Percentiles rank a stretch among this genome's conserved stretches.
phyloP scores from a whole-genome alignment of 441 rosid species.

The Pelargonium cotyledonis region DNA sequence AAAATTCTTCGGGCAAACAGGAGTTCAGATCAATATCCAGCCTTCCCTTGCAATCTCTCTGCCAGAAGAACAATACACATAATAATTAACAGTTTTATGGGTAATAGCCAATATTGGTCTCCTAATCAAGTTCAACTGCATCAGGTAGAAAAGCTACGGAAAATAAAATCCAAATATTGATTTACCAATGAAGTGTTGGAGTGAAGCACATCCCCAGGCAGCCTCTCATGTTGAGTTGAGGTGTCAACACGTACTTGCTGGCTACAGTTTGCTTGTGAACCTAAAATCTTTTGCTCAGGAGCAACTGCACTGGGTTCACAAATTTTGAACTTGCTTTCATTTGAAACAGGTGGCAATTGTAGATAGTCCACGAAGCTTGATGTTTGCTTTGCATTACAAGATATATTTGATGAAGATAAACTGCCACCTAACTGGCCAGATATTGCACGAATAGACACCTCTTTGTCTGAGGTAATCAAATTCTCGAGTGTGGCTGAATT shows the following conservation, averaged over 20 bases:
- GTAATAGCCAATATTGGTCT: background rate
- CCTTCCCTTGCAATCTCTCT: conserved; percentile 14
- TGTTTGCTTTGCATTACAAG: conserved; percentile 7
- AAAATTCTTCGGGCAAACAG: conserved; percentile 4
- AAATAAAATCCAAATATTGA: background rate
- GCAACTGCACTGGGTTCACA: conserved; percentile 17
- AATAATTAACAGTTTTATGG: background rate
- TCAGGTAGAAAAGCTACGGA: background rate
- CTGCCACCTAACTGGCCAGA: conserved; percentile 14
- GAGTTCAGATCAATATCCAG: conserved; percentile 16
- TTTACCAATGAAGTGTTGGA: conserved; percentile 1
- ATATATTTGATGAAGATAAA: conserved; percentile 9
- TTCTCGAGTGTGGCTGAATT: too few species aligned
- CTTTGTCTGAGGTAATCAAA: background rate
- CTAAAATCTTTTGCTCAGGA: conserved; percentile 11
- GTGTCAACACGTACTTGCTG: conserved; percentile 4
- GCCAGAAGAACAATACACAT: conserved; percentile 13
- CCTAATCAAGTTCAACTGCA: background rate
- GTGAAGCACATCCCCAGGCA: conserved; percentile 2
- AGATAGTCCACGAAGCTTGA: conserved; percentile 8
- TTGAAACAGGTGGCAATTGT: conserved; percentile 12
- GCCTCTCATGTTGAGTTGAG: conserved; percentile 11
- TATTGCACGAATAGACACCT: background rate
- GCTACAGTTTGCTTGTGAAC: conserved; percentile 7
- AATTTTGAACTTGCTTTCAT: conserved; percentile 8